phyloP scores from a whole-genome alignment of 2,329 filamentous ascomycete genomes.

The Calonectria hongkongensis region DNA sequence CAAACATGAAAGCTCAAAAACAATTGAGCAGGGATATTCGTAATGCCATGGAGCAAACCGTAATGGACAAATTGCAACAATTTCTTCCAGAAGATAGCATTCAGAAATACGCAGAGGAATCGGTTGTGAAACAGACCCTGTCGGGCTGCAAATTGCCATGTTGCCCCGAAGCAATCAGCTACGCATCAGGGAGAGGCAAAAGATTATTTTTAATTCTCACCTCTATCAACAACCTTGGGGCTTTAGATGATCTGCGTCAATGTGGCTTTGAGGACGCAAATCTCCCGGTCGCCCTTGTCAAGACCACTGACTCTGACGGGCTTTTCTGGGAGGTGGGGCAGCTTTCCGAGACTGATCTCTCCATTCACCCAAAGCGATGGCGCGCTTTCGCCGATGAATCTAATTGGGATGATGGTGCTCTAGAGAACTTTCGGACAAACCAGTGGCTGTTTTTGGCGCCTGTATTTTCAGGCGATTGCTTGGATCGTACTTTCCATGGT shows the following conservation, averaged over 20 bases:
- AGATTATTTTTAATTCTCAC: background rate
- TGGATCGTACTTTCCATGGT: background rate
- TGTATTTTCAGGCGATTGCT: background rate
- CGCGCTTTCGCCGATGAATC: background rate
- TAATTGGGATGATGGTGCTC: background rate
- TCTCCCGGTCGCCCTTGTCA: background rate
- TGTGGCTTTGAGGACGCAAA: background rate
- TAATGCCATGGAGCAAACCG: background rate
- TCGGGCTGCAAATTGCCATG: too few species aligned
- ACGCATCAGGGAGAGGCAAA: background rate
- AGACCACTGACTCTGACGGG: background rate
- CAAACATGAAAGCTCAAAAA: too few species aligned
- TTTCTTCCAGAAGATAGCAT: background rate
- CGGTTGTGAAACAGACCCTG: background rate
- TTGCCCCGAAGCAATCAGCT: too few species aligned
- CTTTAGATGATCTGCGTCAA: background rate
- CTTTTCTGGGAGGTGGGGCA: background rate
- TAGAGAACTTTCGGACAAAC: background rate
- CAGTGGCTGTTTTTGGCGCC: slow-evolving; percentile 14
- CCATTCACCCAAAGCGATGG: background rate
- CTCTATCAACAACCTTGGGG: background rate
- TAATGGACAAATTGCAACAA: background rate
- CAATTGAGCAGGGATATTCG: background rate
- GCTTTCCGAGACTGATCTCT: background rate
- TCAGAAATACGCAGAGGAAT: background rate